These are phyloP conservation scores for Chlorella sp. DNA, from an alignment of 139 green algal species.

Conservation along the genomic window DNA sequence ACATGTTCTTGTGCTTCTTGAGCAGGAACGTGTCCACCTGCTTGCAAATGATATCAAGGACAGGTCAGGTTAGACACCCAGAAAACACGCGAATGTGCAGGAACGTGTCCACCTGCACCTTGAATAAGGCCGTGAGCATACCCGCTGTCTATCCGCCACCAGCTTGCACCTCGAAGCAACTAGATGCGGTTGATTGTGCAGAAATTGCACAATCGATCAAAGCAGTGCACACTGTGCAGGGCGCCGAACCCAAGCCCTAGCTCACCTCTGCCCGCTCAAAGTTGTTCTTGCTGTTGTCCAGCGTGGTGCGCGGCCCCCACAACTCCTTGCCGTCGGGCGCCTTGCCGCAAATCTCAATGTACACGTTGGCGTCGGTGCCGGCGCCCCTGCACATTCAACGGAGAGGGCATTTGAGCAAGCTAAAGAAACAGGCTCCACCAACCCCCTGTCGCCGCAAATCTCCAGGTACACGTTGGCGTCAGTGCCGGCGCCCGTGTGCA, in stretches of 20 bases:
- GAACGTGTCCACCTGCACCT: too few species aligned
- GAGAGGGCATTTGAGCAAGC: too few species aligned
- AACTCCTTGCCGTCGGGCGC: conserved; percentile 34
- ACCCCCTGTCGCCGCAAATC: conserved; percentile 29
- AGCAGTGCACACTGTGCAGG: too few species aligned
- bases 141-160: too few species aligned
- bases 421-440: too few species aligned
- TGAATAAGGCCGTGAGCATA: too few species aligned
- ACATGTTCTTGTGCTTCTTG: conserved; percentile 32
- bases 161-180: too few species aligned
- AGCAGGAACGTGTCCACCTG: conserved; percentile 40
- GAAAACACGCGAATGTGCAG: too few species aligned
- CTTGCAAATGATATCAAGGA: background rate
- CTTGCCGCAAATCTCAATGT: conserved; percentile 28
- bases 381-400: conserved; percentile 23
- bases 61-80: too few species aligned
- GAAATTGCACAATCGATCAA: too few species aligned
- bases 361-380: conserved; percentile 42
- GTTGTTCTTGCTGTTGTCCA: conserved; percentile 46
- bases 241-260: too few species aligned
- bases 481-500: conserved; percentile 33
- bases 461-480: conserved; percentile 41
- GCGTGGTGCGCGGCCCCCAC: conserved; percentile 18
- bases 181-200: too few species aligned
- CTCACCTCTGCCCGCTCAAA: conserved; percentile 44